A percentile compares a stretch with the other conserved stretches of the same genome.
Conservation (phyloP, 371 early-diverging fungal species). For the Mucor piriformis region DNA sequence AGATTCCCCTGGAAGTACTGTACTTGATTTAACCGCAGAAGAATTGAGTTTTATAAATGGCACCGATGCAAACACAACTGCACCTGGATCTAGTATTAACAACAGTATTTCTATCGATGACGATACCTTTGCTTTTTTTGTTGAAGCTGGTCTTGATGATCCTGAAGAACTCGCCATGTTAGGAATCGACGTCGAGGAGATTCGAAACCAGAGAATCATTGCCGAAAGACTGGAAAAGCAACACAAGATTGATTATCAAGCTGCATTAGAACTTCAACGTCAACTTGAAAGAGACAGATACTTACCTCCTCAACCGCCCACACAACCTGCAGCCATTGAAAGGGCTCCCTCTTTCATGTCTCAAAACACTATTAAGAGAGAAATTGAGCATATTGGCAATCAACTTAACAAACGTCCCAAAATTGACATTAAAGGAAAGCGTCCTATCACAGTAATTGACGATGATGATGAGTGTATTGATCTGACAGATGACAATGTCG, state of each 20-base stretch:
- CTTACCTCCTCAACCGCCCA: background rate
- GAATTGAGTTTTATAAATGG: constrained; percentile 4
- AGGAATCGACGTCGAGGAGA: constrained; percentile 27
- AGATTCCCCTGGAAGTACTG: background rate
- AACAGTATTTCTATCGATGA: constrained; percentile 16
- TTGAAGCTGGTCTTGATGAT: constrained; percentile 23
- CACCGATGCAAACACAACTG: background rate
- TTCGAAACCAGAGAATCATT: constrained; percentile 11
- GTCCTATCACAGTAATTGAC: constrained; percentile 5
- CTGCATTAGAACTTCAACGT: constrained; percentile 6
- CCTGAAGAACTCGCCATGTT: constrained; percentile 15
- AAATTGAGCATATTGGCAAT: background rate
- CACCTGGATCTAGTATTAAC: background rate
- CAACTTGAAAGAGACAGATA: background rate
- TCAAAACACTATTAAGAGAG: background rate
- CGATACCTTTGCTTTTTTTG: constrained; percentile 22
- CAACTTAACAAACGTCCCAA: background rate
- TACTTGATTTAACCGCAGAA: constrained; percentile 23
- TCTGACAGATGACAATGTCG: constrained; percentile 11
- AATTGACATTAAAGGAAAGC: background rate
- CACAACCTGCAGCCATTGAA: background rate
- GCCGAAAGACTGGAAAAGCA: constrained; percentile 9
- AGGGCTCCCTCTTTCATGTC: background rate
- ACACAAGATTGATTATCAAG: constrained; percentile 6
- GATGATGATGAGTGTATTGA: constrained; percentile 20